These are phyloP conservation scores for Metschnikowia noctiluminum DNA, from an alignment of 805 yeast species.

Conservation along the genomic window DNA sequence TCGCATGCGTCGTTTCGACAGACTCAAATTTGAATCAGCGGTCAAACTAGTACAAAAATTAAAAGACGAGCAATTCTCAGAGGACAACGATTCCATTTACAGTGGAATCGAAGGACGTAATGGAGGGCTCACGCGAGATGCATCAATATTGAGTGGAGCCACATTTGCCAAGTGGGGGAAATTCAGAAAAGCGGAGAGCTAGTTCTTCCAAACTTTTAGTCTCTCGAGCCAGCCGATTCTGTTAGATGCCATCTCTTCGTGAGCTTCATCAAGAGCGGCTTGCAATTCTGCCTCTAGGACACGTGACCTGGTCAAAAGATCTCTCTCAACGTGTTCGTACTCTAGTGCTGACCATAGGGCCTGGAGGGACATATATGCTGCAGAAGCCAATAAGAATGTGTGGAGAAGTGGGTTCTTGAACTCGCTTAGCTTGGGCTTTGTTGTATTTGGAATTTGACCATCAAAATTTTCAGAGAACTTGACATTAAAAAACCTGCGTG, in stretches of 20 bases:
- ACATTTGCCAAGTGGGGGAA: conserved; percentile 34
- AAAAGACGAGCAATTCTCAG: conserved; percentile 20
- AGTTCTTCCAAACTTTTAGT: conserved; percentile 21
- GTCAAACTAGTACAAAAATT: conserved; percentile 55
- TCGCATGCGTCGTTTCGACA: conserved; percentile 57
- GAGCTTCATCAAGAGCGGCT: conserved; percentile 11
- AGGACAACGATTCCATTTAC: conserved; percentile 11
- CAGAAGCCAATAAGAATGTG: conserved; percentile 37
- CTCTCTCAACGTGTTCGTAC: conserved; percentile 20
- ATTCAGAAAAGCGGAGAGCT: conserved; percentile 19
- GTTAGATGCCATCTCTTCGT: conserved; percentile 12
- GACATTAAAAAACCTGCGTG: conserved; percentile 9
- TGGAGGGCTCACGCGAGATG: conserved; percentile 16
- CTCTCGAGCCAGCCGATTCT: conserved; percentile 14
- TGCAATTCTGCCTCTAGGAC: conserved; percentile 18
- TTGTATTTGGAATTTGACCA: conserved; percentile 10
- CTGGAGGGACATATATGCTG: conserved; percentile 36
- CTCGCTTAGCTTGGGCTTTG: conserved; percentile 33
- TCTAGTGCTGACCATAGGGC: conserved; percentile 32
- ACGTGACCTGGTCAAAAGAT: conserved; percentile 13
- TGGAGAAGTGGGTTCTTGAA: conserved; percentile 38
- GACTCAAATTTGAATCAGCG: conserved; percentile 74
- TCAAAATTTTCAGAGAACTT: conserved; percentile 18
- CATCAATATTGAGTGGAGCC: conserved; percentile 19
- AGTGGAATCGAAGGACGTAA: conserved; percentile 7